phyloP scores from a whole-genome alignment of 352 stramenopile species.

The Phytophthora capsici region DNA sequence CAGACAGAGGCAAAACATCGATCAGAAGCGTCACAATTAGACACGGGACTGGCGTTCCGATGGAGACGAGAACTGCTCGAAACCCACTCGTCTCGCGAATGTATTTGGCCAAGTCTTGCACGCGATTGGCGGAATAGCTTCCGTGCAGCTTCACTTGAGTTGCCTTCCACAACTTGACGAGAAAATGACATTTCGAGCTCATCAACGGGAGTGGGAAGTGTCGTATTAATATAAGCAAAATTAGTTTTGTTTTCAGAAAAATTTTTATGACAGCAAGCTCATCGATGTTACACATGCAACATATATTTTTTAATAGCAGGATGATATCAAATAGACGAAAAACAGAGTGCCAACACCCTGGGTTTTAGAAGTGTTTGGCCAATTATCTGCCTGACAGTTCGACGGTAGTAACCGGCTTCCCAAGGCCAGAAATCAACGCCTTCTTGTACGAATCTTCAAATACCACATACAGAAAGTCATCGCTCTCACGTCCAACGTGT shows the following conservation, averaged over 20 bases:
- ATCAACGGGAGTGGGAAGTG: background rate
- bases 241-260: too few species aligned
- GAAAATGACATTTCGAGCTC: background rate
- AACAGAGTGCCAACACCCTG: too few species aligned
- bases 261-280: too few species aligned
- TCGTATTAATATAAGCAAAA: too few species aligned
- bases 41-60: constrained; percentile 18
- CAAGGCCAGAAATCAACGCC: constrained; percentile 15
- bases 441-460: constrained; percentile 41
- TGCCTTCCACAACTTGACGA: background rate
- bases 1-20: constrained; percentile 11
- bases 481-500: constrained; percentile 23
- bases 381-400: background rate
- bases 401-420: constrained; percentile 1
- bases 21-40: constrained; percentile 13
- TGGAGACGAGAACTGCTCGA: too few species aligned
- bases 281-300: too few species aligned
- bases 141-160: background rate
- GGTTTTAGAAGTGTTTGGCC: too few species aligned
- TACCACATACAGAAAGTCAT: constrained; percentile 35
- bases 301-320: too few species aligned
- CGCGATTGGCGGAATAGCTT: background rate
- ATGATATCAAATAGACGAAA: too few species aligned
- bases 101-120: background rate
- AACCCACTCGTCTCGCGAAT: background rate